Base-by-base conservation (phyloP, 768 basidiomycete species). In the Chiua virens region DNA sequence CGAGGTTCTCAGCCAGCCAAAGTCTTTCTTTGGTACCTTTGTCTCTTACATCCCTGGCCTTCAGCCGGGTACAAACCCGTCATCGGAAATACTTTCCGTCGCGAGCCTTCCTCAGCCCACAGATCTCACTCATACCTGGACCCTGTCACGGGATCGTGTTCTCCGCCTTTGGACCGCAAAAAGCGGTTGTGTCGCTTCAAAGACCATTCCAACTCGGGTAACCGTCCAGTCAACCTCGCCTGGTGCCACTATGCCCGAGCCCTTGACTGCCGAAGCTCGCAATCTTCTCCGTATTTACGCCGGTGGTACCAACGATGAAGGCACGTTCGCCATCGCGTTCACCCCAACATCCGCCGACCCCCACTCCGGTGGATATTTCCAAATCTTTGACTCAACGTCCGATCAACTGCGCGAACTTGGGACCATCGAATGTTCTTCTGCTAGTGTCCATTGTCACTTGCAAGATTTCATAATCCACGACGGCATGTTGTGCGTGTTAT, bases 101-200 rank as follows among this genome's bases (percentile, higher is more conserved):
- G 80, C 89, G 7, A 83, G 83, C 39, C 79, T 85, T 66, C 81
- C 87, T 37, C 87, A 84, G 71, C 88, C 88, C 17, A 87, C 86
- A 14, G 87, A 89, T 63, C 75, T 88, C 50, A 79, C 77, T 32
- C 77, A 89, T 59, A 73, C 87, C 20, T 96, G 91, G 82, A 86
- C 92, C 2, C 77, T 98, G 37, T 93, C 94, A 9, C 79, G 92
- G 48, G 92, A 97, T 73, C 80, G 88, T 48, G 86, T 85, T 30
- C 75, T 98, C 37, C 80, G 92, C 35, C 74, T 89, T 38, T 98
- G 94, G 94, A 87, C 88, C 56, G 77, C 85, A 25, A 81, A 86
- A 65, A 75, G 82, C 48, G 85, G 85, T 39, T 87, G 89, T 63
- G 77, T 86, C n/a, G 79, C 83, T 27, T 80, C 81, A 28, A 85